Evolutionary conservation across 176 grass and related monocot genomes (phyloP), one percentile per base, ranked within the genome.

Genomic region (Dactylis glomerata): DNA sequence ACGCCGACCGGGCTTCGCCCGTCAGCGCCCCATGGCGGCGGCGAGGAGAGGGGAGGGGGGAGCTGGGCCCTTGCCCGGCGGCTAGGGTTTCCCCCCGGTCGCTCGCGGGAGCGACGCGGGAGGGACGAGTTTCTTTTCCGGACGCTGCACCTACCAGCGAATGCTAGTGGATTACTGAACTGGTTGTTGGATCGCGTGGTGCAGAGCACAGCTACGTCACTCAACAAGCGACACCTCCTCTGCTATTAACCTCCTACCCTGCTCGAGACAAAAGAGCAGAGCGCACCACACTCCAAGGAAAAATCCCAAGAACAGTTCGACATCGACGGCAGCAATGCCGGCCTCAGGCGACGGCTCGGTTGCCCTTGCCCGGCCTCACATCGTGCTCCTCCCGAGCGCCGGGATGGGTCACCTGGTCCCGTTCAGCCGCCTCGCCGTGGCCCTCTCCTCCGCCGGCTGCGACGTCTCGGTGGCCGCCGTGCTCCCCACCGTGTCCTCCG

Each of bases 401-500:
- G 92, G 94, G 55, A 97, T 97, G 90, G 94, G 92, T 20, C 92
- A 97, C 58, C 85, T 97, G 8, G 76, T 75, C 22, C 94, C 94
- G 38, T 97, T 92, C 80, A 17, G 54, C 61, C 92, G 94, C 52
- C 90, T 97, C 1, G 94, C 86, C 2, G 72, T 76, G 4, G 81
- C 88, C 3, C 54, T 97, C 1, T 89, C 83, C 28, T 38, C 27
- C 2, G 49, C 6, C 59, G 77, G 75, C 68, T 94, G 88, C 90
- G 80, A 85, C 77, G 92, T 97, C 34, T 92, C 92, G 46, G 12
- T 94, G 8, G 72, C 79, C 13, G 41, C 90, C 37, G 51, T 59
- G 67, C 87, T 81, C 22, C 92, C 92, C 52, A 94, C 89, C 32
- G 85, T 97, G 23, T 97, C 92, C 3, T 61, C 87, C 2, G 87